Conservation (phyloP, 352 stramenopile species). For the Globisporangium abappressorium region DNA sequence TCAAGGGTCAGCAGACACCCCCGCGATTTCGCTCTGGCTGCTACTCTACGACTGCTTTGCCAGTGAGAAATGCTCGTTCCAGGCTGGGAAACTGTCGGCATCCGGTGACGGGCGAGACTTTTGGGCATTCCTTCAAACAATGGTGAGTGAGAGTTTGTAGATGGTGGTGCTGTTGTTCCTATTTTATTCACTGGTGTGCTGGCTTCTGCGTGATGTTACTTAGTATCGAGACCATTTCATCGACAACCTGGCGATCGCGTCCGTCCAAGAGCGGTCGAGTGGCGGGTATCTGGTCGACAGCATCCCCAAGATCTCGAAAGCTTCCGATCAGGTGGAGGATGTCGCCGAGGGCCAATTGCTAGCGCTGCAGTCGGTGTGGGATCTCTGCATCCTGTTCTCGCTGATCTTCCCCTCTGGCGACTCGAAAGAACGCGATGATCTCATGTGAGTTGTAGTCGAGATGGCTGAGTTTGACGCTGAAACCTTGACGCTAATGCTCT, state of each 20-base stretch:
- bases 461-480: neutral
- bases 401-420: neutral
- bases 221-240: constrained; percentile 30
- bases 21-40: constrained; percentile 65
- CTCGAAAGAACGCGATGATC: constrained; percentile 2
- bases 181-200: neutral
- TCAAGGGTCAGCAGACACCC: constrained; percentile 5
- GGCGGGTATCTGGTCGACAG: constrained; percentile 36
- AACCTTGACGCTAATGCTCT: neutral
- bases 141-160: constrained; percentile 16
- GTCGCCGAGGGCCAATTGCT: constrained; percentile 21
- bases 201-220: neutral
- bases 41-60: constrained; percentile 41
- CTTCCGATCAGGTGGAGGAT: constrained; percentile 8
- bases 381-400: constrained; percentile 20
- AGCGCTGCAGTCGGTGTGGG: constrained; percentile 21
- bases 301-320: constrained; percentile 18
- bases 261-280: constrained; percentile 34
- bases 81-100: constrained; percentile 18
- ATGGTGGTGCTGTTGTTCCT: constrained; percentile 1
- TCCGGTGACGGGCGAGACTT: constrained; percentile 35
- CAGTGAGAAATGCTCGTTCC: constrained; percentile 19
- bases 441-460: constrained; percentile 7
- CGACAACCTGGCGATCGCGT: constrained; percentile 36
- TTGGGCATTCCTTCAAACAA: constrained; percentile 55